These are phyloP conservation scores for Pythium insidiosum DNA, from an alignment of 352 stramenopile genomes.

Conservation along the genomic window DNA sequence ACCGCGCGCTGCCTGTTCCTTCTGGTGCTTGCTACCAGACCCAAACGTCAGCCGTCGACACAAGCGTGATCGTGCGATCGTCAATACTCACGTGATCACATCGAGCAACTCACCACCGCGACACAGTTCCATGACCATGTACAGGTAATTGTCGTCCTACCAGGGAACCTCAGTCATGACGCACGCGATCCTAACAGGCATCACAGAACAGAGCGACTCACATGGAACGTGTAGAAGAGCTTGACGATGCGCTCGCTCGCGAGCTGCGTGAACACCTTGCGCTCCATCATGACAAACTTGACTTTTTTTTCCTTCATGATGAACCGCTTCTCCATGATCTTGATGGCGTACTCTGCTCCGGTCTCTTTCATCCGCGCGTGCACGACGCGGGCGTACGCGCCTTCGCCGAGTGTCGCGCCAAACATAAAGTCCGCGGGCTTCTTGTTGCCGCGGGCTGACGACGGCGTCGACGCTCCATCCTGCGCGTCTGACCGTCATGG, in stretches of 20 bases:
- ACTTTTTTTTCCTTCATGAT: slow-evolving; percentile 90
- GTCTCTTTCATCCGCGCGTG: slow-evolving; percentile 86
- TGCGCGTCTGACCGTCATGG: too few relatives aligned
- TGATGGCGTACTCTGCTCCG: slow-evolving; percentile 77
- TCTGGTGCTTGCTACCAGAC: slow-evolving; percentile 62
- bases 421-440: slow-evolving; percentile 84
- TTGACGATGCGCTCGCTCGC: slow-evolving; percentile 84
- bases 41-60: too few relatives aligned
- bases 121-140: slow-evolving; percentile 89
- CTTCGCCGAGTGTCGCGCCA: slow-evolving; percentile 78
- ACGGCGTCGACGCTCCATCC: too few relatives aligned
- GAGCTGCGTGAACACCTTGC: slow-evolving; percentile 85
- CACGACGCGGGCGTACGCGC: slow-evolving; percentile 81
- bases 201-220: too few relatives aligned
- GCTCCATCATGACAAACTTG: slow-evolving; percentile 89
- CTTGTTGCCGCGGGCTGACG: too few relatives aligned
- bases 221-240: slow-evolving; percentile 88
- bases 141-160: slow-evolving; percentile 78
- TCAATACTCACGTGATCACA: slow-evolving; percentile 71
- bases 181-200: too few relatives aligned
- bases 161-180: too few relatives aligned
- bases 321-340: slow-evolving; percentile 90
- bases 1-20: slow-evolving; percentile 46
- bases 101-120: slow-evolving; percentile 77
- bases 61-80: neutral